A percentile compares a stretch with the other conserved stretches of the same genome.
Evolutionary conservation across 208 protist genomes (phyloP).

Genomic region (Wallacemonas sp.): DNA sequence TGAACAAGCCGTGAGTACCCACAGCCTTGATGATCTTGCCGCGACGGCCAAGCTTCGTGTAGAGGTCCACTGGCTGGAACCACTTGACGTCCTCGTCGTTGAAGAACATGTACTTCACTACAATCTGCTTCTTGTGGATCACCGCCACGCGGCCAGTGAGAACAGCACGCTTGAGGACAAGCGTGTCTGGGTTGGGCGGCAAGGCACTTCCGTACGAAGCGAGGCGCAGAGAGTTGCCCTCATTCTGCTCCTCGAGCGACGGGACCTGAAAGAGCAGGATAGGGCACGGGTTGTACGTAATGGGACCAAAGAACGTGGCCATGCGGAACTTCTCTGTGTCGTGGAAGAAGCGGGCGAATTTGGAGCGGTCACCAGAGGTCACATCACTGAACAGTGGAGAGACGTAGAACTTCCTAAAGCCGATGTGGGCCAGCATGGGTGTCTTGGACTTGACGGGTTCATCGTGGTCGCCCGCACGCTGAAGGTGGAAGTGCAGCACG

Average conservation of each 20-base stretch:
- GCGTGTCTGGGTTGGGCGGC: conserved; percentile 79
- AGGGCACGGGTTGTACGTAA: conserved; percentile 84
- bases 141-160: conserved; percentile 81
- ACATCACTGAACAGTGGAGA: conserved; percentile 88
- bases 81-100: conserved; percentile 96
- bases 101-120: conserved; percentile 96
- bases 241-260: conserved; percentile 80
- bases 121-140: conserved; percentile 92
- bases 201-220: conserved; percentile 78
- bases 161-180: conserved; percentile 81
- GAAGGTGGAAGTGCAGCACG: conserved; percentile 84
- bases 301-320: conserved; percentile 86
- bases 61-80: conserved; percentile 97
- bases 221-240: conserved; percentile 68
- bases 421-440: conserved; percentile 87
- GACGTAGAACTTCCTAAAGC: conserved; percentile 91
- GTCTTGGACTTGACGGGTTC: conserved; percentile 90
- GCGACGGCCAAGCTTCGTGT: conserved; percentile 93
- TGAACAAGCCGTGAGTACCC: conserved; percentile 97
- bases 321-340: conserved; percentile 80
- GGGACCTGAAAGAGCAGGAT: conserved; percentile 86
- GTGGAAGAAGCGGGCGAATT: conserved; percentile 87
- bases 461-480: conserved; percentile 66
- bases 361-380: conserved; percentile 75
- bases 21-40: conserved; percentile 96